Evolutionary conservation across 192 early-diverging fungal species (phyloP), one percentile per base, ranked within the genome.

Genomic region (Gamsiella multidivaricata): DNA sequence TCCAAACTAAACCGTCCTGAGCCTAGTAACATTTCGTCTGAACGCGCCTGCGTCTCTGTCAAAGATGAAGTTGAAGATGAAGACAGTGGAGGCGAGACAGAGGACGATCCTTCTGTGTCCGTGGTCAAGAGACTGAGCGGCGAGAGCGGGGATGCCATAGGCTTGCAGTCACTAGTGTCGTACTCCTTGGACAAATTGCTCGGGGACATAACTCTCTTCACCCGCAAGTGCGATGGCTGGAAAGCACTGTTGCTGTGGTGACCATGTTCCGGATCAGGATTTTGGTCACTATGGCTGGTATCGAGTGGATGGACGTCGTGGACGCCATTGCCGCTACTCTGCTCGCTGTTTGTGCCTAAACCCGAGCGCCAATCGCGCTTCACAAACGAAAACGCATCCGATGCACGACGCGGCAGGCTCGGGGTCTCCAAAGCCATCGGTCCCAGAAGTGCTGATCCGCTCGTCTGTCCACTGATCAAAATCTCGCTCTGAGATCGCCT

Each of bases 231-330:
- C 25, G 47, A 23, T 20, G 49, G 56, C 6, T 31, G 36, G 10
- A 51, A 36, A 14, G 32, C 32, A 26, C 41, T 41, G 34, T 36
- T 23, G 34, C 17, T 29, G 0, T 31, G 1, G 7, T n/a, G 17
- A 20, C 49, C 29, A 6, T 34, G 51, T 23, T 32, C 22, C 6
- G 17, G 42, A 51, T 31, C 69, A 11, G 31, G 29, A 18, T 23
- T n/a, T 1, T 22, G 10, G 14, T 52, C 23, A 20, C 22, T 54
- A 22, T 26, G 31, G 9, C 31, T 58, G 12, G 39, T 64, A n/a
- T 78, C 74, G 34, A 78, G 43, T 5, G 74, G 74, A 20, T 78
- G 74, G 9, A 78, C n/a, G 15, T 66, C 64, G 1, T 52, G 50
- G 1, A 34, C 42, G 7, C 54, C 52, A 52, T 56, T 64, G n/a